A percentile compares a stretch with the other conserved stretches of the same genome.
Evolutionary conservation across 2,329 filamentous ascomycete species (phyloP).

Genomic region (Drechslera avenae): DNA sequence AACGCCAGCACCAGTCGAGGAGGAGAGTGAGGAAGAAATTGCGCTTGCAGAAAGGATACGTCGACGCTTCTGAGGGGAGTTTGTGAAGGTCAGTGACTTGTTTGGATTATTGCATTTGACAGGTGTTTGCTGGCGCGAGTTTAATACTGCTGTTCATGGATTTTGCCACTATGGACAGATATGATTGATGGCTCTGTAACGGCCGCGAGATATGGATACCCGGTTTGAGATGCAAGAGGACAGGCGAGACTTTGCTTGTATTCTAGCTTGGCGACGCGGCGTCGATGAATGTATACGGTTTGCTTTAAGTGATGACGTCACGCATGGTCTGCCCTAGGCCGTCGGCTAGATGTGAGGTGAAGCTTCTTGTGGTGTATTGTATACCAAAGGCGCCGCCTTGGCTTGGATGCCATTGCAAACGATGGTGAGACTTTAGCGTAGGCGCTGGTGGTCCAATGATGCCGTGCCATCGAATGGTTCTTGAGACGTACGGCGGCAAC

Average conservation of each 20-base stretch:
- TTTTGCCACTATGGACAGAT: constrained; percentile 11
- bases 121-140: constrained; percentile 11
- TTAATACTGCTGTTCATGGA: constrained; percentile 5
- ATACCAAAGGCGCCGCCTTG: no score
- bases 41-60: constrained; percentile 36
- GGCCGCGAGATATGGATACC: constrained; percentile 35
- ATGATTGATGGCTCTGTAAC: constrained; percentile 28
- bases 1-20: constrained; percentile 72
- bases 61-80: constrained; percentile 30
- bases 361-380: no score
- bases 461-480: background rate
- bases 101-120: constrained; percentile 8
- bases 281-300: constrained; percentile 5
- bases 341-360: background rate
- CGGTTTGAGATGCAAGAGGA: constrained; percentile 19
- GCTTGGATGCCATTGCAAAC: no score
- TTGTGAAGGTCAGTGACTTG: constrained; percentile 1
- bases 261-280: constrained; percentile 2
- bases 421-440: constrained; percentile 11
- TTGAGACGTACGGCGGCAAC: constrained; percentile 18
- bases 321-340: background rate
- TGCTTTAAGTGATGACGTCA: constrained; percentile 11
- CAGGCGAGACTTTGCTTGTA: constrained; percentile 3
- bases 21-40: constrained; percentile 50
- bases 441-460: constrained; percentile 16